A percentile compares a stretch with the other conserved stretches of the same genome.
These are phyloP conservation scores for Kregervanrija fluxuum DNA, from an alignment of 805 yeast species.

Conservation along the genomic window DNA sequence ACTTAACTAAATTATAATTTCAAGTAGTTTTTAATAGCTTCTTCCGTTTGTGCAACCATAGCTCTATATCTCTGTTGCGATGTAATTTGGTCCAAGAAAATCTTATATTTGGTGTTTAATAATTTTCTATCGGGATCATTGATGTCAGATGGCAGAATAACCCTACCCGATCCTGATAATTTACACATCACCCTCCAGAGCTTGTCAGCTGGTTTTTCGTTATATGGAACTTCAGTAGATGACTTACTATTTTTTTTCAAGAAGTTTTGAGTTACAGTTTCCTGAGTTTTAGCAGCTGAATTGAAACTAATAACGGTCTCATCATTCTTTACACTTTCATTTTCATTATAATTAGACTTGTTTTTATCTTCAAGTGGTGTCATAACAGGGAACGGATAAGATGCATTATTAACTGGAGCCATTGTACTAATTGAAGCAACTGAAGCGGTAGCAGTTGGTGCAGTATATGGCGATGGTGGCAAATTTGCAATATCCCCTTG, in stretches of 20 bases:
- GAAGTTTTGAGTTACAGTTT: constrained; percentile 42
- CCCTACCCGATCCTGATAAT: constrained; percentile 78
- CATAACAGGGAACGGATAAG: constrained; percentile 45
- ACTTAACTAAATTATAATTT: too few species aligned
- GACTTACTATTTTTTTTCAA: constrained; percentile 12
- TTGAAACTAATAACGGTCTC: constrained; percentile 52
- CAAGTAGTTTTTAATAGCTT: constrained; percentile 19
- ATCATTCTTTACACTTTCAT: constrained; percentile 32
- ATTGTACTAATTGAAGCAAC: constrained; percentile 49
- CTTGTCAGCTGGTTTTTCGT: constrained; percentile 42
- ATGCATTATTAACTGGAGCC: constrained; percentile 28
- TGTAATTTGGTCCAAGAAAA: constrained; percentile 81
- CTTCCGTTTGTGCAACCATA: constrained; percentile 47
- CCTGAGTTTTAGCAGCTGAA: constrained; percentile 47
- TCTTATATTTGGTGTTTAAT: constrained; percentile 71
- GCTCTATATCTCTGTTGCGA: constrained; percentile 73
- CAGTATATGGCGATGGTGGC: constrained; percentile 66
- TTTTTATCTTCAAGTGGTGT: constrained; percentile 30
- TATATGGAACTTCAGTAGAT: not conserved
- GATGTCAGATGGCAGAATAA: constrained; percentile 57
- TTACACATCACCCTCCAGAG: constrained; percentile 85
- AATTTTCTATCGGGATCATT: constrained; percentile 61
- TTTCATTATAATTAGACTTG: constrained; percentile 6
- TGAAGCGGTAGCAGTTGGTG: constrained; percentile 72
- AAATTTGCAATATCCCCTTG: constrained; percentile 5